Percentiles rank a stretch among this genome's conserved stretches.
phyloP scores from a whole-genome alignment of 257 asterid genomes.

The Solanum paucissectum region DNA sequence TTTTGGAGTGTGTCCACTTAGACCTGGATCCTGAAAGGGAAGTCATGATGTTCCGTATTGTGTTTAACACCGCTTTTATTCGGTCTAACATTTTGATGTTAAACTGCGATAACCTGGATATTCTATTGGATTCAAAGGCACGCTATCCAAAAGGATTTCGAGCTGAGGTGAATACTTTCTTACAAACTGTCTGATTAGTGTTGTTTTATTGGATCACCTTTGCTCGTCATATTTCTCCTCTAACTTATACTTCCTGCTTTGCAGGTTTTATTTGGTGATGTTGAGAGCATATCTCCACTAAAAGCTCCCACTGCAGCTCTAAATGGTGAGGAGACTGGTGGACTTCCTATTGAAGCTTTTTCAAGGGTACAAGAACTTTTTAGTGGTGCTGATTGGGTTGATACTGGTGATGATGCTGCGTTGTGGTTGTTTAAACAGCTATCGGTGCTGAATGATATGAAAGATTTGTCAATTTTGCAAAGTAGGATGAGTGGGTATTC shows the following conservation, averaged over 20 bases:
- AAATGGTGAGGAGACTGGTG: slow-evolving; percentile 85
- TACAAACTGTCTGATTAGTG: neutral
- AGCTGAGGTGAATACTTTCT: slow-evolving; percentile 62
- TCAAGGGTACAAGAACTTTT: slow-evolving; percentile 90
- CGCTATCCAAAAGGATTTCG: slow-evolving; percentile 87
- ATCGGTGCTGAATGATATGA: slow-evolving; percentile 67
- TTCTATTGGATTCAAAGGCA: slow-evolving; percentile 85
- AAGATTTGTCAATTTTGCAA: slow-evolving; percentile 63
- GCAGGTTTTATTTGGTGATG: slow-evolving; percentile 91
- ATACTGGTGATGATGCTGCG: slow-evolving; percentile 77
- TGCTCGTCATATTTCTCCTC: slow-evolving; percentile 6
- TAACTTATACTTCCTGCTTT: slow-evolving; percentile 5
- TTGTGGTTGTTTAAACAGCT: slow-evolving; percentile 90
- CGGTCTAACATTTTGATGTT: slow-evolving; percentile 93
- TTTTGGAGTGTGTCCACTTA: slow-evolving; percentile 83
- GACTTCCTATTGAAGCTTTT: slow-evolving; percentile 92
- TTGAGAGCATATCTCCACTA: slow-evolving; percentile 64
- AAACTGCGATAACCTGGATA: slow-evolving; percentile 87
- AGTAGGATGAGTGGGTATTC: slow-evolving; percentile 67
- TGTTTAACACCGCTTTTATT: slow-evolving; percentile 95
- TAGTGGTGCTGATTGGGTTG: slow-evolving; percentile 82
- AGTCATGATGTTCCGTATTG: slow-evolving; percentile 94
- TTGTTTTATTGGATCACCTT: neutral
- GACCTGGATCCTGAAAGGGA: slow-evolving; percentile 95
- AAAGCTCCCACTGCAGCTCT: slow-evolving; percentile 57